Evolutionary conservation across 2,329 filamentous ascomycete species (phyloP), one percentile per base, ranked within the genome.

Genomic region (Aspergillus uvarum): DNA sequence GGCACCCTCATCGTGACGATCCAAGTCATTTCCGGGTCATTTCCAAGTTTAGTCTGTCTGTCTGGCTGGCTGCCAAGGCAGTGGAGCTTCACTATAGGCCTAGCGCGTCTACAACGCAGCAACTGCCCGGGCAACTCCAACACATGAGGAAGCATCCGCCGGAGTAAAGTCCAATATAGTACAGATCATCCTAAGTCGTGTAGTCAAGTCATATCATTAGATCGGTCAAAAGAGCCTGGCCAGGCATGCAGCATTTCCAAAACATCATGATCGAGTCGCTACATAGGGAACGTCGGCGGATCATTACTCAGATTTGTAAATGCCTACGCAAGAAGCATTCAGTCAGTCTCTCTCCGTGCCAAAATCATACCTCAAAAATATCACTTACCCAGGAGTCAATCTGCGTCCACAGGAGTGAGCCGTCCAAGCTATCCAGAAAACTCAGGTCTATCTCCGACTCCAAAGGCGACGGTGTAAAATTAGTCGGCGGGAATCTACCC

Each of bases 371-470:
- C 14, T 26, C 5, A 35, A 12, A 3, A 32, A 19, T 16, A 38
- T 8, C 8, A 65, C 72, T 59, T 61, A 76, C 74, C 74, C 74
- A 76, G 26, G 74, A 75, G 58, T 76, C 74, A 35, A 76, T 63
- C 29, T 76, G 73, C 14, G 74, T 68, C 74, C 74, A 76, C 73
- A 74, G 76, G 21, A 71, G 62, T 2, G 74, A 74, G 5, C 73
- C 73, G n/a, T 76, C 74, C 6, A 76, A 62, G 22, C 68, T 75
- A 16, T 74, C 72, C 44, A 76, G 60, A 26, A 74, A 64, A 6
- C 68, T 66, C 16, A 65, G 53, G 56, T 74, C 72, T 16, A 70
- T 67, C 19, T 67, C 63, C 11, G 67, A 29, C 16, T 65, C 62
- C 22, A 70, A 62, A 1, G 64, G 16, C 3, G 56, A 57, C n/a